Conservation (phyloP, 192 early-diverging fungal genomes). For the Paraglomus brasilianum region DNA sequence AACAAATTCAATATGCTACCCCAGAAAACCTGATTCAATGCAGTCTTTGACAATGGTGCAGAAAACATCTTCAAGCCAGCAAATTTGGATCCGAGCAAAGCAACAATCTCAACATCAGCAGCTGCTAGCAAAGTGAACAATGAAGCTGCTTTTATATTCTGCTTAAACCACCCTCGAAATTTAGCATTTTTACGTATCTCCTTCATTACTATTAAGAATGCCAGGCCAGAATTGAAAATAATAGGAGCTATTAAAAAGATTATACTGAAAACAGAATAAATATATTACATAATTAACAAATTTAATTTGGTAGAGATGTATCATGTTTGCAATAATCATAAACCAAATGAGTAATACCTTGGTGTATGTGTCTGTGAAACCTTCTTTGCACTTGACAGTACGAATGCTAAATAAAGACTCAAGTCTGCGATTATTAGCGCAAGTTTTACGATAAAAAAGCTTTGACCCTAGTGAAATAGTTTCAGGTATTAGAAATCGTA, state of each 20-base stretch:
- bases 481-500: too few relatives aligned
- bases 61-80: slow-evolving; percentile 5
- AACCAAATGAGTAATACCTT: too few relatives aligned
- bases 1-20: slow-evolving; percentile 5
- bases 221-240: neutral
- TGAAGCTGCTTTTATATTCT: neutral
- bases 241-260: slow-evolving; percentile 1
- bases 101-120: slow-evolving; percentile 7
- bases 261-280: slow-evolving; percentile 1
- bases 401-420: neutral
- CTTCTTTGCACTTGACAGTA: neutral
- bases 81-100: neutral
- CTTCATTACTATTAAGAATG: slow-evolving; percentile 9
- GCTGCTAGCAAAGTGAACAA: slow-evolving; percentile 21
- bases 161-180: slow-evolving; percentile 1
- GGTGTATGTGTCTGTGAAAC: neutral
- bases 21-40: slow-evolving; percentile 2
- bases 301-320: neutral
- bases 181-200: neutral
- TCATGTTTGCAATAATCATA: too few relatives aligned
- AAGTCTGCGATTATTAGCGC: slow-evolving; percentile 2
- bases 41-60: slow-evolving; percentile 3
- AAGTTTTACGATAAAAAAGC: slow-evolving; percentile 7
- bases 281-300: too few relatives aligned
- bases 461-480: slow-evolving; percentile 3